Conservation (phyloP, 805 yeast species). For the Candida incommunis region DNA sequence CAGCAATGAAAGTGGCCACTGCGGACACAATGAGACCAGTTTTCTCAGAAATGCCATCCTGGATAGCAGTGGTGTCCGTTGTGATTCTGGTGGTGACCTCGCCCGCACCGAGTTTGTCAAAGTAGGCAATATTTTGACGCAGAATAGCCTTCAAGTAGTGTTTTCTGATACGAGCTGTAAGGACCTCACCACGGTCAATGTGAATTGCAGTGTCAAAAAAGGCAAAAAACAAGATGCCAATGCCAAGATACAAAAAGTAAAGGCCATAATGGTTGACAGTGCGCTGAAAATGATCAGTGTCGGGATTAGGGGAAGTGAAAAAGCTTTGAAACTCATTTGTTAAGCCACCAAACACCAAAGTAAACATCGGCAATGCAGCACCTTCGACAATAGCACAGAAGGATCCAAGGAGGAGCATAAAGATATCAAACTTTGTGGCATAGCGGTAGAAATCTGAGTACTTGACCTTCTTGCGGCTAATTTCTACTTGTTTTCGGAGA, state of each 20-base stretch:
- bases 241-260: slow-evolving; percentile 22
- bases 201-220: slow-evolving; percentile 18
- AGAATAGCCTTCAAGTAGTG: slow-evolving; percentile 19
- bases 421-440: slow-evolving; percentile 16
- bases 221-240: slow-evolving; percentile 16
- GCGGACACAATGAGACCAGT: slow-evolving; percentile 20
- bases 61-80: slow-evolving; percentile 21
- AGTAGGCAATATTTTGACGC: slow-evolving; percentile 24
- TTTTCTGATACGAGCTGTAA: slow-evolving; percentile 22
- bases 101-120: slow-evolving; percentile 25
- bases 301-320: slow-evolving; percentile 11
- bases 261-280: slow-evolving; percentile 20
- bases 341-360: slow-evolving; percentile 22
- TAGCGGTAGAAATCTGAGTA: slow-evolving; percentile 18
- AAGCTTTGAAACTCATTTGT: slow-evolving; percentile 21
- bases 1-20: slow-evolving; percentile 20
- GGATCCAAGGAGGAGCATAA: slow-evolving; percentile 15
- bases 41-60: slow-evolving; percentile 25
- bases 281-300: slow-evolving; percentile 18
- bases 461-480: slow-evolving; percentile 9
- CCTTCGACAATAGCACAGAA: slow-evolving; percentile 19
- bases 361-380: slow-evolving; percentile 23
- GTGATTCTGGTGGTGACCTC: slow-evolving; percentile 25
- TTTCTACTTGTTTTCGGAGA: slow-evolving; percentile 15
- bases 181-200: slow-evolving; percentile 23